Evolutionary conservation across 768 basidiomycete genomes (phyloP), one percentile per base, ranked within the genome.

Genomic region (Boletus bicolor): DNA sequence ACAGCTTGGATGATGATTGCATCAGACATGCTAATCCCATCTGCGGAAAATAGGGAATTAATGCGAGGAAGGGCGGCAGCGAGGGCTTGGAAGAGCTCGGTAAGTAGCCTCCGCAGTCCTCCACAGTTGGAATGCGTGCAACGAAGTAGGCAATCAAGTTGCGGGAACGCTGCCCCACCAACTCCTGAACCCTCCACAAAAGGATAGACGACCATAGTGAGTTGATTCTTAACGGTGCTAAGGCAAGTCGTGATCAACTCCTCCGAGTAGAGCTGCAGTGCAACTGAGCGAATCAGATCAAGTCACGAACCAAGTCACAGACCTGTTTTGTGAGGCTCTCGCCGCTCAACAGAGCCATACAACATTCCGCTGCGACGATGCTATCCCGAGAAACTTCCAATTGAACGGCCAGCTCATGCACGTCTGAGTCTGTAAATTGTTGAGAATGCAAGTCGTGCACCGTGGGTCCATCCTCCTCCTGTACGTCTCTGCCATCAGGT

Each of bases 241-340:
- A 98, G 76, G 72, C 93, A 92, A 0, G 81, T 76, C 0, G 85
- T 85, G 58, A 99, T 91, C 11, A 94, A 78, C 67, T 99, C 97
- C 69, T 98, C 93, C 0, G 96, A 97, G 70, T 96, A 96, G 9
- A 98, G 75, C 89, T 95, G 64, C 7, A 37, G 38, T 19, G 37
- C 1, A 48, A 39, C 56, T 60, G 30, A 44, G 44, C 34, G 46
- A 21, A 35, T 54, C 28, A 8, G 50, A 30, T 28, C 24, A 54
- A 38, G 32, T 45, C 46, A 12, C 17, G 17, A 28, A 34, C 21
- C 10, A 15, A 51, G 26, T 44, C 24, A 59, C 82, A 36, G 45
- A 93, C 94, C 81, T 94, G 91, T 70, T 96, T 96, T 2, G 91
- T 82, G 53, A 96, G 74, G 24, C 88, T 79, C 59, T 92, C 90